Evolutionary conservation across 2,329 filamentous ascomycete species (phyloP).

Genomic region (Metarhizium robertsii): DNA sequence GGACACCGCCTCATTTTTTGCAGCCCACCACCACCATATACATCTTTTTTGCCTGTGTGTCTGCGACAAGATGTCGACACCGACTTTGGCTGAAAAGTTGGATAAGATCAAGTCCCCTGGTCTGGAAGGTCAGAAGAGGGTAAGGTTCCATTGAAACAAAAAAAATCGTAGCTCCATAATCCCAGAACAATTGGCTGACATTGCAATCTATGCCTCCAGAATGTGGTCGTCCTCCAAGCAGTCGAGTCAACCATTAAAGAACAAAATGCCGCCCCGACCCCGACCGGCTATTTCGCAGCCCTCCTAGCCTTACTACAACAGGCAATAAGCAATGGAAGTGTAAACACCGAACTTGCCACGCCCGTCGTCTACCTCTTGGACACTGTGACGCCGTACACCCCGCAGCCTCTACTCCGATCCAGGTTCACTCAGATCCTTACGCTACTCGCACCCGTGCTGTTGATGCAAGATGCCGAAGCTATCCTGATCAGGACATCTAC

Average conservation of each 20-base stretch:
- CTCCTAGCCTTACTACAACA: conserved; percentile 79
- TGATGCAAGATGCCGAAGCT: conserved; percentile 73
- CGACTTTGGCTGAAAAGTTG: conserved; percentile 73
- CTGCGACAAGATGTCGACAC: conserved; percentile 19
- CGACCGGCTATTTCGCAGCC: conserved; percentile 94
- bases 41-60: conserved; percentile 2
- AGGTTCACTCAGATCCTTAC: conserved; percentile 93
- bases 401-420: conserved; percentile 76
- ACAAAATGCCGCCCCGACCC: conserved; percentile 71
- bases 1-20: background rate
- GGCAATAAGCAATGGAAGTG: conserved; percentile 56
- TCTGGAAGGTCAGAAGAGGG: conserved; percentile 89
- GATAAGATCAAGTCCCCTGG: conserved; percentile 97
- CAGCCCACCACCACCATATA: background rate
- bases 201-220: conserved; percentile 36
- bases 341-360: conserved; percentile 74
- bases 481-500: conserved; percentile 80
- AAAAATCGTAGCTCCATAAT: background rate
- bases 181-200: background rate
- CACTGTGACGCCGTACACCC: conserved; percentile 75
- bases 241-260: conserved; percentile 89
- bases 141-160: conserved; percentile 31
- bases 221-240: conserved; percentile 75
- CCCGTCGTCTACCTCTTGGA: conserved; percentile 95
- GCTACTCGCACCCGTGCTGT: conserved; percentile 74